Percentiles rank a stretch among this genome's conserved stretches.
phyloP scores from a whole-genome alignment of 345 rosid species.

The Citrus medica region DNA sequence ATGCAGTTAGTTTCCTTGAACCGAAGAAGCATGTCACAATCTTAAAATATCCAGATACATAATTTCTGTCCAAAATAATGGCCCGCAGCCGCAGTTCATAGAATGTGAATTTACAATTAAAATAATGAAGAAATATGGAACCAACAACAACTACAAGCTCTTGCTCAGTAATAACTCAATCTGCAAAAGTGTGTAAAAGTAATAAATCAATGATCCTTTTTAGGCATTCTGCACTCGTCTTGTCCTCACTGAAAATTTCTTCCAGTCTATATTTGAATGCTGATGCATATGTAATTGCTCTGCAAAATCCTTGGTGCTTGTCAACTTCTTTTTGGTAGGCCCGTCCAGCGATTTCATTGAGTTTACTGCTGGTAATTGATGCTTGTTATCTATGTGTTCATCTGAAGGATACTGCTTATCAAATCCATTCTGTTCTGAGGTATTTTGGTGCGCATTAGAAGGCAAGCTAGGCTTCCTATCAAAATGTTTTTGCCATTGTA shows the following conservation, averaged over 20 bases:
- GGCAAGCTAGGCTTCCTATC: constrained; percentile 4
- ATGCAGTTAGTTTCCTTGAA: not conserved
- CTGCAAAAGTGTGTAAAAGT: not conserved
- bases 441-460: not conserved
- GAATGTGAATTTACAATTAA: not conserved
- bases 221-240: not conserved
- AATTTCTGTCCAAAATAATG: not conserved
- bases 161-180: not conserved
- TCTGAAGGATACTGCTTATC: constrained; percentile 5
- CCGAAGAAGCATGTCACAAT: not conserved
- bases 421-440: not conserved
- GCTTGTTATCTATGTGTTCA: not conserved
- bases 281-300: not conserved
- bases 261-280: constrained; percentile 15
- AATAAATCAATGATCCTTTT: not conserved
- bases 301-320: not conserved
- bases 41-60: not conserved
- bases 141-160: not conserved
- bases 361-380: not conserved
- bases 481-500: not conserved
- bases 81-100: not conserved
- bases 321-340: not conserved
- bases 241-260: constrained; percentile 26
- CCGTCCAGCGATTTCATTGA: not conserved
- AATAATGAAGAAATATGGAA: not conserved